Evolutionary conservation across 345 rosid genomes (phyloP).

Genomic region (Adansonia digitata): DNA sequence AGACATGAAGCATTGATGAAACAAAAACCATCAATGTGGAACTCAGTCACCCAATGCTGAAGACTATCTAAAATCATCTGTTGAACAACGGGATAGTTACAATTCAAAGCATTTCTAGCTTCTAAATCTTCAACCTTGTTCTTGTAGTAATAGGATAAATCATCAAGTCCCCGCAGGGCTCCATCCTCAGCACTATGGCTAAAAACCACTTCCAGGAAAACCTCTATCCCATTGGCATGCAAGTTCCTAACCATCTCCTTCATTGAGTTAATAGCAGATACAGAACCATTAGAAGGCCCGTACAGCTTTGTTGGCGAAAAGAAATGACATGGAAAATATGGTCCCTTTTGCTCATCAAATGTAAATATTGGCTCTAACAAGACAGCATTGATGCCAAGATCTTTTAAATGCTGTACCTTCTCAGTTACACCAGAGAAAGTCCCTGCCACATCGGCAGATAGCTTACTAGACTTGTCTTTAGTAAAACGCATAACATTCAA

Average conservation of each 20-base stretch:
- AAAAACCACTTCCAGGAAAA: slow-evolving; percentile 78
- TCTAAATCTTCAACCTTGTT: slow-evolving; percentile 30
- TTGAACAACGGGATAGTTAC: slow-evolving; percentile 71
- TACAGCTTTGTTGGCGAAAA: slow-evolving; percentile 56
- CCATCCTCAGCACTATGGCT: slow-evolving; percentile 65
- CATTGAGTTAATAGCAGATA: slow-evolving; percentile 57
- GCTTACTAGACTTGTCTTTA: slow-evolving; percentile 60
- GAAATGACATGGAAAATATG: slow-evolving; percentile 79
- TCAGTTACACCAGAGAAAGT: slow-evolving; percentile 71
- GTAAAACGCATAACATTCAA: slow-evolving; percentile 73
- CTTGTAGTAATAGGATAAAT: slow-evolving; percentile 49
- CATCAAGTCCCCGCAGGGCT: slow-evolving; percentile 71
- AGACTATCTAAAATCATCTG: slow-evolving; percentile 72
- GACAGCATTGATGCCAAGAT: slow-evolving; percentile 80
- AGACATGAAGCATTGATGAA: slow-evolving; percentile 74
- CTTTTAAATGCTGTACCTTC: slow-evolving; percentile 62
- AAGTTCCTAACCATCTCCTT: slow-evolving; percentile 86
- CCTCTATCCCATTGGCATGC: slow-evolving; percentile 75
- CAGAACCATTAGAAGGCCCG: slow-evolving; percentile 48
- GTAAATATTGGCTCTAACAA: slow-evolving; percentile 78
- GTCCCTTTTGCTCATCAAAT: slow-evolving; percentile 60
- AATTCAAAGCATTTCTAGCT: slow-evolving; percentile 50
- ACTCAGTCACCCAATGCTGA: slow-evolving; percentile 77
- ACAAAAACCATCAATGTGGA: slow-evolving; percentile 83
- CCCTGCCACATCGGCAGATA: slow-evolving; percentile 54